phyloP scores from a whole-genome alignment of 1,284 basidiomycete species.

The Volvariella volvacea region DNA sequence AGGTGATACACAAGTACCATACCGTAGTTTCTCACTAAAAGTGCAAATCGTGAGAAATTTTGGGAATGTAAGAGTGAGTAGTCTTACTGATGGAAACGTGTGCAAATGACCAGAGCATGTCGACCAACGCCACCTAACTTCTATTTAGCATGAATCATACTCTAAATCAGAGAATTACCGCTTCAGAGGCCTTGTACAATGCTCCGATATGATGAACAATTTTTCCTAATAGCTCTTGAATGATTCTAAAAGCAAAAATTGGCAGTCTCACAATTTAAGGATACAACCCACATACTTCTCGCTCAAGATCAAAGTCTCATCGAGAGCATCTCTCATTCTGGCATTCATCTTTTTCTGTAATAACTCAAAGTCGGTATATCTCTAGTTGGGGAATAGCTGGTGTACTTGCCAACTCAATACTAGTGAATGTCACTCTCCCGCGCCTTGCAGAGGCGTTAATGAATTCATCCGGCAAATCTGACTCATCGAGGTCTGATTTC shows the following conservation, averaged over 20 bases:
- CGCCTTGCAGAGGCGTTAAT: conserved; percentile 64
- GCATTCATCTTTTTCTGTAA: conserved; percentile 77
- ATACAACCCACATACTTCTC: conserved; percentile 42
- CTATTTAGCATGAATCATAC: background rate
- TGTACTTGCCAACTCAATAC: conserved; percentile 64
- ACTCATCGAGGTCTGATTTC: conserved; percentile 50
- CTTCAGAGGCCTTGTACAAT: conserved; percentile 84
- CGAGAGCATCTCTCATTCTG: conserved; percentile 76
- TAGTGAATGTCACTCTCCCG: conserved; percentile 70
- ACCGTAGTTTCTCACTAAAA: conserved; percentile 70
- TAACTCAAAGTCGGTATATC: background rate
- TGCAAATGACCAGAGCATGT: conserved; percentile 84
- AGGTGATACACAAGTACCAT: conserved; percentile 7
- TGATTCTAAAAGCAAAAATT: conserved; percentile 42
- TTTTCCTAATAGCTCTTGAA: conserved; percentile 61
- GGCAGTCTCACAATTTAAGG: background rate
- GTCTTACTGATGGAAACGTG: conserved; percentile 68
- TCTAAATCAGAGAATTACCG: too few relatives aligned
- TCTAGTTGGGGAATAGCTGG: background rate
- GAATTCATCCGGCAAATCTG: conserved; percentile 60
- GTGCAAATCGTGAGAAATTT: too few relatives aligned
- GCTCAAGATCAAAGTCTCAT: conserved; percentile 78
- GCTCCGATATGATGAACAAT: conserved; percentile 64
- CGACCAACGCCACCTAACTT: conserved; percentile 68
- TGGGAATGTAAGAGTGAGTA: background rate